Conservation (phyloP, 371 early-diverging fungal species). For the Mortierella sp. region DNA sequence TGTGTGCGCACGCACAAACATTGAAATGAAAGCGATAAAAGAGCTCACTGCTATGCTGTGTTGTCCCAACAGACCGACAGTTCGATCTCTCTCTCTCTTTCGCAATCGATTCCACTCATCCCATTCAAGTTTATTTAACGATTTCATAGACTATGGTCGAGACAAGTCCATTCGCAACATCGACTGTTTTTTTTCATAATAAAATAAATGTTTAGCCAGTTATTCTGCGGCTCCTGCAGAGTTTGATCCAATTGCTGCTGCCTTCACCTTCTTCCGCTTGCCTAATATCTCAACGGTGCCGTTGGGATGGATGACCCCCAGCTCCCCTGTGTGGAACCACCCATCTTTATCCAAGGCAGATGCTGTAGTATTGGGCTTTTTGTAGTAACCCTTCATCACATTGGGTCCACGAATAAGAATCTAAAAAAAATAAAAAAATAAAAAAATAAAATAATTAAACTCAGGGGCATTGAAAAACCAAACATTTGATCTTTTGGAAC, state of each 20-base stretch:
- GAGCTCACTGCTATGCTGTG: not conserved
- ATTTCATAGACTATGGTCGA: not conserved
- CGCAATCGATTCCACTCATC: too few relatives aligned
- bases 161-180: too few relatives aligned
- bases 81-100: too few relatives aligned
- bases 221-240: not conserved
- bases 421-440: conserved; percentile 52
- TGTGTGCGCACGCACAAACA: not conserved
- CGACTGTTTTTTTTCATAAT: not conserved
- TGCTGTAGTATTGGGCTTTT: conserved; percentile 83
- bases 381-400: conserved; percentile 90
- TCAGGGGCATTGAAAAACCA: not conserved
- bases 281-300: conserved; percentile 66
- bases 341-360: conserved; percentile 86
- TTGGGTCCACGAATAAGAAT: conserved; percentile 93
- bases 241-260: not conserved
- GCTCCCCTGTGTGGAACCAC: conserved; percentile 98
- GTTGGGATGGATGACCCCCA: conserved; percentile 82
- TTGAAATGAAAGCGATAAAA: not conserved
- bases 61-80: too few relatives aligned
- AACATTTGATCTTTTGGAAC: too few relatives aligned
- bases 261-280: conserved; percentile 31
- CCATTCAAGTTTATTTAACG: not conserved
- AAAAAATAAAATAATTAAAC: not conserved
- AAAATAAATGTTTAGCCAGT: not conserved